Evolutionary conservation across 2,329 filamentous ascomycete genomes (phyloP).

Genomic region (Colletotrichum euphorbiae): DNA sequence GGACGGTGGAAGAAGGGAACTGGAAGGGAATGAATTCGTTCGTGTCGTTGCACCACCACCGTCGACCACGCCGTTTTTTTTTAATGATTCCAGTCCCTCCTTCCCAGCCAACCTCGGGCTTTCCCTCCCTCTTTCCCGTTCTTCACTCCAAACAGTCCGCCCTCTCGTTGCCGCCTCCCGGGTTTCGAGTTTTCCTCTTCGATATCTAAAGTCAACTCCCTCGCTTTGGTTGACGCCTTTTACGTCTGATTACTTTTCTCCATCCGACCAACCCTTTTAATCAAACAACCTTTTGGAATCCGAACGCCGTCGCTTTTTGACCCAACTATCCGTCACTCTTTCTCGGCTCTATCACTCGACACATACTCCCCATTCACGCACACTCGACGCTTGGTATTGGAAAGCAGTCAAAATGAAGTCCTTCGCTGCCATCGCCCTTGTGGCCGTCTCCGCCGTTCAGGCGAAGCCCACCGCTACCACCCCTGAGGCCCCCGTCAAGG

Average conservation of each 20-base stretch:
- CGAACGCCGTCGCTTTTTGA: slow-evolving; percentile 1
- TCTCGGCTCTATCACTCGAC: slow-evolving; percentile 33
- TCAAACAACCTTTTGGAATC: slow-evolving; percentile 32
- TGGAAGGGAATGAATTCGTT: slow-evolving; percentile 11
- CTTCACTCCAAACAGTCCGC: slow-evolving; percentile 25
- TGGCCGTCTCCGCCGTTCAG: slow-evolving; percentile 56
- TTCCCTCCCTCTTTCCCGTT: slow-evolving; percentile 18
- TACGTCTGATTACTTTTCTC: slow-evolving; percentile 24
- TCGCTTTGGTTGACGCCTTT: slow-evolving; percentile 40
- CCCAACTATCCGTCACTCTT: slow-evolving; percentile 19
- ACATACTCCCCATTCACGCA: slow-evolving; percentile 20
- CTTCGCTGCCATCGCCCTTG: slow-evolving; percentile 59
- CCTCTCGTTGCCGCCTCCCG: slow-evolving; percentile 32
- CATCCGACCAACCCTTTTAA: slow-evolving; percentile 39
- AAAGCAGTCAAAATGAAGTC: slow-evolving; percentile 60
- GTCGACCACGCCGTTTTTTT: slow-evolving; percentile 38
- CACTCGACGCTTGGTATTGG: slow-evolving; percentile 31
- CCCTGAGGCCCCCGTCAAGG: slow-evolving; percentile 61
- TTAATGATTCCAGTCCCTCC: slow-evolving; percentile 36
- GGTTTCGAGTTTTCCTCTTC: slow-evolving; percentile 35
- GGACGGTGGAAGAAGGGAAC: not conserved
- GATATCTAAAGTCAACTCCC: slow-evolving; percentile 35
- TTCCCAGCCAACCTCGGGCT: slow-evolving; percentile 18
- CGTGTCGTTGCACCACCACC: slow-evolving; percentile 28
- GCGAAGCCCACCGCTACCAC: slow-evolving; percentile 64